Base-by-base conservation (phyloP, 2,329 filamentous ascomycete species). In the Aspergillus sp. region DNA sequence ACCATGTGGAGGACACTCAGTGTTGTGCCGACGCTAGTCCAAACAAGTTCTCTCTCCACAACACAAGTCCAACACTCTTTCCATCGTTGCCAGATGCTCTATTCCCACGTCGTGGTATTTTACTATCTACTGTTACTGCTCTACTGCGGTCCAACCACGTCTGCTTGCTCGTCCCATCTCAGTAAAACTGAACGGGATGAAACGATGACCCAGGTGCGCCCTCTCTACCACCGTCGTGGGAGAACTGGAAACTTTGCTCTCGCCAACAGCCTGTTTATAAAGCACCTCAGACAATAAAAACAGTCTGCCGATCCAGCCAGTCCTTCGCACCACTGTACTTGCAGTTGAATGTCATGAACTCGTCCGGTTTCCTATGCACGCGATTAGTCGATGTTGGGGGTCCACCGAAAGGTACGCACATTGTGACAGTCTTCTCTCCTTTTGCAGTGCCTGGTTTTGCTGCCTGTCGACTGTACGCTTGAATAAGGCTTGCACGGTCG, bases 391-490 rank as follows among this genome's bases (percentile, higher is more conserved):
- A 9, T 17, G 43, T 11, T 14, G 4, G 41, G 1, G 1, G 8
- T 12, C 14, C 27, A 8, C 35, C 15, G 11, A 3, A 23, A 6
- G 11, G 6, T 24, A 23, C 53, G 3, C n/a, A 55, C 53, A 55
- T 50, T 17, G 53, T 55, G 37, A 55, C 53, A 15, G 40, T 56
- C 33, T 56, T 51, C 23, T 35, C 48, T 15, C 47, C 48, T 43
- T 56, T 49, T 4, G 43, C n/a, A 2, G 46, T 48, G 3, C 45
- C 56, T 3, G 51, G 56, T 15, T 45, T 58, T 23, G 55, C 51
- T 14, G 55, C 55, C 50, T 57, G 54, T 2, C 57, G 57, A 21
- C 57, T 59, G 27, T 59, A 59, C 3, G 48, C 49, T 21, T 59
- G 57, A 5, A 59, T 59, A 1, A 52, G 50, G 5, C 39, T 52